phyloP scores from a whole-genome alignment of 441 rosid species.

The Gossypium gossypioides region DNA sequence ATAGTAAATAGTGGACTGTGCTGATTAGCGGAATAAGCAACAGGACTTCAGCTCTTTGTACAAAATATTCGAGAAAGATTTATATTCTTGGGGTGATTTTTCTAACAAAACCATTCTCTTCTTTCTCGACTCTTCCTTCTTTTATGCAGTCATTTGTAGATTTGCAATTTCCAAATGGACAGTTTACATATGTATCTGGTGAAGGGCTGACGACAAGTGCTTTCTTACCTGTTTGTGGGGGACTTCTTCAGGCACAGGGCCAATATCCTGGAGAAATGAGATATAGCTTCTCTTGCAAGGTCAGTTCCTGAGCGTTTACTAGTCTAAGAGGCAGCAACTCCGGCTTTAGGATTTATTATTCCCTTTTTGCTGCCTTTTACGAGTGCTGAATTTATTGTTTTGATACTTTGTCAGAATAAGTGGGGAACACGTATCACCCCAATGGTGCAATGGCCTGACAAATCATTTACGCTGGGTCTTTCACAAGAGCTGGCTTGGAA shows the following conservation, averaged over 20 bases:
- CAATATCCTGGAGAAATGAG: constrained; percentile 98
- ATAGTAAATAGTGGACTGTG: not conserved
- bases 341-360: not conserved
- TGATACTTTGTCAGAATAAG: constrained; percentile 42
- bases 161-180: constrained; percentile 90
- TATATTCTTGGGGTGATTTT: not conserved
- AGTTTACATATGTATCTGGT: constrained; percentile 77
- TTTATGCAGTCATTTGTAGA: constrained; percentile 69
- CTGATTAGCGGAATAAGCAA: not conserved
- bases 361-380: not conserved
- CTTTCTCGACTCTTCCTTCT: constrained; percentile 3
- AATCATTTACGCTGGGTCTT: constrained; percentile 56
- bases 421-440: constrained; percentile 85
- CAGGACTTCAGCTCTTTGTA: not conserved
- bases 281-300: constrained; percentile 82
- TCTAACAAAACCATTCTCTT: not conserved
- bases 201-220: constrained; percentile 90
- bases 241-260: constrained; percentile 94
- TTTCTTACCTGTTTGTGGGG: constrained; percentile 71
- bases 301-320: constrained; percentile 16
- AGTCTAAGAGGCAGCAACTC: not conserved
- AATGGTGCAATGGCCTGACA: constrained; percentile 79
- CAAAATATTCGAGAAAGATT: not conserved
- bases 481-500: constrained; percentile 77
- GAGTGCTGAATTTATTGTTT: not conserved